Base-by-base conservation (phyloP, 495 filamentous ascomycete genomes). In the Thermothielavioides terrestris region DNA sequence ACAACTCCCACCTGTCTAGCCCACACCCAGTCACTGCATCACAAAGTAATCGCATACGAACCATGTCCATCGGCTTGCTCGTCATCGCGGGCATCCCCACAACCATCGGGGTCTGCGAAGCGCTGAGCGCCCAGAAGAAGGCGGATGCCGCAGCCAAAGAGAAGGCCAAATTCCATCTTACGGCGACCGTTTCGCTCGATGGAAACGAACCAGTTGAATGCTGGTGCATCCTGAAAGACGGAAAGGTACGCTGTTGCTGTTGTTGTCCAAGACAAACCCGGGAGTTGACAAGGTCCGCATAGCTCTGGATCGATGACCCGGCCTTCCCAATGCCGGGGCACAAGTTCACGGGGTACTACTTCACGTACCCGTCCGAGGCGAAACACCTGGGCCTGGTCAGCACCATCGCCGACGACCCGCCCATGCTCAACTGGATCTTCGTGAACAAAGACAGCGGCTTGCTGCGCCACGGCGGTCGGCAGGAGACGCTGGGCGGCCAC, bases 401-500 rank as follows among this genome's bases (percentile, higher is more conserved):
- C 27, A 74, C 74, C 37, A 77, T 81, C 55, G 63, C 65, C 1
- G 77, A 79, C 45, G 75, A 79, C 49, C 77, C 79, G 4, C 80
- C 80, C 15, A 72, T 77, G 69, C 71, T 83, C 23, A 79, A 82
- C 67, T 83, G 80, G 80, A 75, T 83, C 10, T 83, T 77, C 48
- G 72, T 78, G 50, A 77, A 81, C 65, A 70, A 74, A 51, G 75
- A 76, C 53, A 79, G 68, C 25, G 66, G 72, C 46, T 60, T 77
- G 55, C 63, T 82, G 34, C 73, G 73, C 50, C 76, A 81, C 53
- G 79, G 77, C 0, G 65, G 70, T 3, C 68, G 71, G 26, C 66
- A 68, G 46, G 73, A 70, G 37, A 74, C 66, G 45, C 20, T 68
- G 56, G 56, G 62, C 6, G 69, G 70, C 0, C 72, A 81, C 52